A percentile compares a stretch with the other conserved stretches of the same genome.
These are phyloP conservation scores for Acidomyces sp. DNA, from an alignment of 495 filamentous ascomycete genomes.

Conservation along the genomic window DNA sequence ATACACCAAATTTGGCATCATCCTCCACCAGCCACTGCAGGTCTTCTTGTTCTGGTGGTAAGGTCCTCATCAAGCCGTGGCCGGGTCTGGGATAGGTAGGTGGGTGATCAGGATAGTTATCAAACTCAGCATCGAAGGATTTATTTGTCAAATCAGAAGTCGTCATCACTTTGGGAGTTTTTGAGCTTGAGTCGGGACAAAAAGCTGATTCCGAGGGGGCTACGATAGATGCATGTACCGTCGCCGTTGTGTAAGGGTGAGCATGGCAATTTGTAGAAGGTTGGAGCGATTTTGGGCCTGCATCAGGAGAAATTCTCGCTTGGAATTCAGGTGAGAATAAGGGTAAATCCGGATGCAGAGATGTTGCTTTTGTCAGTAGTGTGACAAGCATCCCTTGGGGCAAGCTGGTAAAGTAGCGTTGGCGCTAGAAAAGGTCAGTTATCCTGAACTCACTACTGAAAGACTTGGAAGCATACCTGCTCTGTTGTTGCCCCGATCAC, in stretches of 20 bases:
- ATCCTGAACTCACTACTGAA: background rate
- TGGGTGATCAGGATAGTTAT: conserved; percentile 21
- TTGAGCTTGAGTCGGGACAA: background rate
- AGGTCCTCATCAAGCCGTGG: conserved; percentile 26
- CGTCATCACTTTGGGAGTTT: background rate
- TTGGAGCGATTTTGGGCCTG: background rate
- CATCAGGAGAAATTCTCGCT: conserved; percentile 9
- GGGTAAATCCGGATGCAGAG: conserved; percentile 30
- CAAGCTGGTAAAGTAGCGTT: conserved; percentile 35
- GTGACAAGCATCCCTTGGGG: conserved; percentile 32
- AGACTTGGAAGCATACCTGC: conserved; percentile 14
- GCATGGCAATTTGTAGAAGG: conserved; percentile 12
- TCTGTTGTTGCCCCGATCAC: conserved; percentile 12
- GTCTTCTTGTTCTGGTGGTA: conserved; percentile 29
- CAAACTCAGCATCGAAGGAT: background rate
- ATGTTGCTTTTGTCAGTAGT: conserved; percentile 34
- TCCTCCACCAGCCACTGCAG: conserved; percentile 29
- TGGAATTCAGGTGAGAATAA: conserved; percentile 29
- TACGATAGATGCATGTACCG: no score
- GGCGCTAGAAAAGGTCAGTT: conserved; percentile 29
- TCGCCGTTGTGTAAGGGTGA: conserved; percentile 1
- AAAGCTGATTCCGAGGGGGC: conserved; percentile 8
- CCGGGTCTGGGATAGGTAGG: conserved; percentile 29
- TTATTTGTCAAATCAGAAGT: background rate
- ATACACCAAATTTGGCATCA: conserved; percentile 28